A percentile compares a stretch with the other conserved stretches of the same genome.
phyloP scores from a whole-genome alignment of 1,284 basidiomycete genomes.

The Apiotrichum mycotoxinovorans region DNA sequence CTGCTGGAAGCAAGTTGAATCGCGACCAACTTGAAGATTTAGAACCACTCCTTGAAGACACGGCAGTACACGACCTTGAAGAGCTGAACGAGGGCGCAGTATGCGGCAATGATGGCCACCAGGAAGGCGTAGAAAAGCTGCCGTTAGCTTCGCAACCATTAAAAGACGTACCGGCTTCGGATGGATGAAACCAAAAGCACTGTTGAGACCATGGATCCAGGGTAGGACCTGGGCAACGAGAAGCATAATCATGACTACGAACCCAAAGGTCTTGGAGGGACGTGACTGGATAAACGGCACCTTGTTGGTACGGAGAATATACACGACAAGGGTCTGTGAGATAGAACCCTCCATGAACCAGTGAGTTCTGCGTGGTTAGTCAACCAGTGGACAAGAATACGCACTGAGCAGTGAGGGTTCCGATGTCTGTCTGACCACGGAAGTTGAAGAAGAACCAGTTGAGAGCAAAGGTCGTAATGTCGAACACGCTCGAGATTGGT shows the following conservation, averaged over 20 bases:
- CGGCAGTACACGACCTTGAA: background rate
- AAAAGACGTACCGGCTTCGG: background rate
- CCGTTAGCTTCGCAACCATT: too few relatives aligned
- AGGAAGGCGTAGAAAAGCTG: slow-evolving; percentile 2
- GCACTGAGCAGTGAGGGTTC: too few relatives aligned
- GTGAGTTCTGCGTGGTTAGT: too few relatives aligned
- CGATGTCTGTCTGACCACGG: too few relatives aligned
- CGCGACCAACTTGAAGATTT: background rate
- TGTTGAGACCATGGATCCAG: background rate
- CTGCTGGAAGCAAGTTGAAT: too few relatives aligned
- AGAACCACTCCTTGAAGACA: background rate
- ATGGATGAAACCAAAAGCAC: background rate
- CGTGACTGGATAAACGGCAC: slow-evolving; percentile 3
- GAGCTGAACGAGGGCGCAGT: background rate
- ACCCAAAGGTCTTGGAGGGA: background rate
- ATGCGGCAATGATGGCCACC: background rate
- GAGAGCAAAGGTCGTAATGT: too few relatives aligned
- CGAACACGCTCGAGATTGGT: too few relatives aligned
- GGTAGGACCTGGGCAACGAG: background rate
- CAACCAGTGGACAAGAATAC: too few relatives aligned
- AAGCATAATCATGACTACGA: too few relatives aligned
- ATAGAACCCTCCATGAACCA: too few relatives aligned
- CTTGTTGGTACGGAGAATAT: background rate
- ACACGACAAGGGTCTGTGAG: slow-evolving; percentile 1
- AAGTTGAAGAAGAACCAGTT: too few relatives aligned